phyloP scores from a whole-genome alignment of 495 filamentous ascomycete genomes.

The Aspergillus homomorphus region DNA sequence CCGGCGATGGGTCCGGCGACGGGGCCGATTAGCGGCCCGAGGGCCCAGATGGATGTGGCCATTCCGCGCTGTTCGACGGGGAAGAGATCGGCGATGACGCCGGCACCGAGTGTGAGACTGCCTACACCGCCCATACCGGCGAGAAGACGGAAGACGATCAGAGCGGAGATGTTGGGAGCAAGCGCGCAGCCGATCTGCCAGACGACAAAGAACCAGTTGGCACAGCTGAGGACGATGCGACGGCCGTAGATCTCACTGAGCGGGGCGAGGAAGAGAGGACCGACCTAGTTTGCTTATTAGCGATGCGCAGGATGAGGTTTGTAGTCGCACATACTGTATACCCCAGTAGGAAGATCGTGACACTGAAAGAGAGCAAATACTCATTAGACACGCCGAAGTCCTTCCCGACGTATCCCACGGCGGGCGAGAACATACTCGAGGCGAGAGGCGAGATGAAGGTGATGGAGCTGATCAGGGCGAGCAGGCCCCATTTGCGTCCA shows the following conservation, averaged over 20 bases:
- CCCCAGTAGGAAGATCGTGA: conserved; percentile 59
- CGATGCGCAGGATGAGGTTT: background rate
- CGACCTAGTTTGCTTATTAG: conserved; percentile 19
- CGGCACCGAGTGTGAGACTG: conserved; percentile 42
- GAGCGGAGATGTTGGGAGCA: conserved; percentile 51
- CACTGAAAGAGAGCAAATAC: conserved; percentile 48
- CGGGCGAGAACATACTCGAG: conserved; percentile 73
- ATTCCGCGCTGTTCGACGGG: conserved; percentile 51
- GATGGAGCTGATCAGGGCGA: conserved; percentile 34
- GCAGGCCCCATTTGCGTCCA: conserved; percentile 37
- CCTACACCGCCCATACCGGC: conserved; percentile 59
- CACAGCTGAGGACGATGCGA: conserved; percentile 32
- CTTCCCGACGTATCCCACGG: conserved; percentile 46
- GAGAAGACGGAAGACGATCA: conserved; percentile 65
- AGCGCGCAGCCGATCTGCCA: conserved; percentile 71
- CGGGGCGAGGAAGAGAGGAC: conserved; percentile 45
- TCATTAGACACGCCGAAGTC: conserved; percentile 61
- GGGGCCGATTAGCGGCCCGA: conserved; percentile 52
- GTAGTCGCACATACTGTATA: conserved; percentile 44
- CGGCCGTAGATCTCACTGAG: conserved; percentile 44
- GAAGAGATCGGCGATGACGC: conserved; percentile 61
- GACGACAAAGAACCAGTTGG: conserved; percentile 43
- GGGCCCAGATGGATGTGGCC: conserved; percentile 54
- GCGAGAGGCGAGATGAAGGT: conserved; percentile 53
- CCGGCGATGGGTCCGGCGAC: conserved; percentile 52